phyloP scores from a whole-genome alignment of 2,329 filamentous ascomycete genomes.

The Pseudocercospora musae region DNA sequence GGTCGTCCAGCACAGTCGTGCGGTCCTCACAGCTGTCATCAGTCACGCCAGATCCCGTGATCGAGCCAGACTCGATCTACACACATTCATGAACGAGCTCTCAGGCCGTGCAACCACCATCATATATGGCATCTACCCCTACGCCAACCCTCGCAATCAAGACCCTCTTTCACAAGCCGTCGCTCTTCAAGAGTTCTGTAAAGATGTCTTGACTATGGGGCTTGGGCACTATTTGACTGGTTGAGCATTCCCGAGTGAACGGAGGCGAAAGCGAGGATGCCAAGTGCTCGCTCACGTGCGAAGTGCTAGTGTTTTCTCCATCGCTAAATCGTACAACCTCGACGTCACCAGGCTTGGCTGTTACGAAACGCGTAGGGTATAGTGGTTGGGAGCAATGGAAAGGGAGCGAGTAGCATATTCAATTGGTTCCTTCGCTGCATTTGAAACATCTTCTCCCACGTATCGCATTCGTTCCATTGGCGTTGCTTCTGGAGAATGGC shows the following conservation, averaged over 20 bases:
- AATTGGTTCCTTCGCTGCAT: no score
- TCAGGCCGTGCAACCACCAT: not conserved
- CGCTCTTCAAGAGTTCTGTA: not conserved
- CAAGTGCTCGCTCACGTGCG: no score
- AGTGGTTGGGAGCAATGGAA: no score
- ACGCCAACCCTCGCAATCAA: not conserved
- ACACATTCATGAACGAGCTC: not conserved
- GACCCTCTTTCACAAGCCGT: not conserved
- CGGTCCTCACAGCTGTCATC: not conserved
- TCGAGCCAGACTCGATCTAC: not conserved
- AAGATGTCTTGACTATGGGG: not conserved
- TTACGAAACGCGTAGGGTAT: no score
- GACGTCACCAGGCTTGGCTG: no score
- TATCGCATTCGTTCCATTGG: no score
- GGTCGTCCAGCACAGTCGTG: not conserved
- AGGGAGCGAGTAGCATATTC: no score
- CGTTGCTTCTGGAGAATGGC: no score
- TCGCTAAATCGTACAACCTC: no score
- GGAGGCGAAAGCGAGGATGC: not conserved
- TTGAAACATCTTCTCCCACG: no score
- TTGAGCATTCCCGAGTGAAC: not conserved
- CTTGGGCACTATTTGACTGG: not conserved
- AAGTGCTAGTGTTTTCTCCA: no score
- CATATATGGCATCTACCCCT: not conserved
- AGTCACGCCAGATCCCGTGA: not conserved